Evolutionary conservation across 768 basidiomycete genomes (phyloP).

Genomic region (Trametes punicea): DNA sequence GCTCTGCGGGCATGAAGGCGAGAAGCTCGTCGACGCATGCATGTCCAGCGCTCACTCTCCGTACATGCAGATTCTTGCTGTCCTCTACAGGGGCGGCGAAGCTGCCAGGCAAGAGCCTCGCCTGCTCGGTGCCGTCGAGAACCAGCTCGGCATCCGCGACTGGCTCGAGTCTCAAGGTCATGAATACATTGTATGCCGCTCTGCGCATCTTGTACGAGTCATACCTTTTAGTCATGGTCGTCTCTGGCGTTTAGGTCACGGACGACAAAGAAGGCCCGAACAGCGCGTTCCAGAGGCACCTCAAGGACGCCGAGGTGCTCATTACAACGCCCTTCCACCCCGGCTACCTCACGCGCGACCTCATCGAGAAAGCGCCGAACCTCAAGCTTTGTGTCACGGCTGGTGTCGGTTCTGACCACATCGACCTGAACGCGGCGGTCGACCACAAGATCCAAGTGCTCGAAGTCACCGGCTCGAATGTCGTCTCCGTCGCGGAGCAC

Average conservation of each 20-base stretch:
- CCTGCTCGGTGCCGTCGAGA: constrained; percentile 78
- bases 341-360: constrained; percentile 74
- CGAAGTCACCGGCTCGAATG: constrained; percentile 82
- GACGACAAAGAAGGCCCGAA: constrained; percentile 81
- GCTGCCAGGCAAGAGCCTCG: constrained; percentile 69
- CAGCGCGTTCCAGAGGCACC: constrained; percentile 79
- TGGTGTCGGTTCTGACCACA: constrained; percentile 87
- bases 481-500: constrained; percentile 88
- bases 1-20: constrained; percentile 16
- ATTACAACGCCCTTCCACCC: constrained; percentile 89
- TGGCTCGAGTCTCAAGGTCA: constrained; percentile 75
- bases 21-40: not conserved
- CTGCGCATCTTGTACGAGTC: not conserved
- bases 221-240: not conserved
- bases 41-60: not conserved
- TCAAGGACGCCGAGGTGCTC: constrained; percentile 74
- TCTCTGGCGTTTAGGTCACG: constrained; percentile 50
- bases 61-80: constrained; percentile 58
- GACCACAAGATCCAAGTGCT: constrained; percentile 66
- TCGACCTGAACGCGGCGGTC: constrained; percentile 86
- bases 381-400: constrained; percentile 89
- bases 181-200: constrained; percentile 58
- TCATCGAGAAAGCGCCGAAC: constrained; percentile 79
- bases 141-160: constrained; percentile 73
- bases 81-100: constrained; percentile 66